Conservation (phyloP, 2,329 filamentous ascomycete genomes). For the Diplodia seriata region DNA sequence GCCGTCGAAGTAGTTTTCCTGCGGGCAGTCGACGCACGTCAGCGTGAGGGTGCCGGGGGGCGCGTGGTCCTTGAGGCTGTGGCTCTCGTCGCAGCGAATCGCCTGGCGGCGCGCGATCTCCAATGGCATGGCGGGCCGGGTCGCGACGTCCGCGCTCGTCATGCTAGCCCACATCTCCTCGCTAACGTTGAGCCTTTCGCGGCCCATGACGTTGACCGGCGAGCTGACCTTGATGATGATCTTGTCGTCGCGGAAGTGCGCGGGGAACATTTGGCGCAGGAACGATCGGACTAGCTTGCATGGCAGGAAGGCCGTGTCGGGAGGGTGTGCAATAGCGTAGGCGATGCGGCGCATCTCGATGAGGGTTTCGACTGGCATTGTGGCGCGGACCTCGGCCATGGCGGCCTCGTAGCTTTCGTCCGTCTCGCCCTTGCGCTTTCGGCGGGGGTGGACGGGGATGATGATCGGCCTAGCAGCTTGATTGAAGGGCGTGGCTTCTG, state of each 20-base stretch:
- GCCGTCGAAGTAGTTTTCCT: too few relatives aligned
- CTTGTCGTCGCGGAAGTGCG: neutral
- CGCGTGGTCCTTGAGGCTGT: conserved; percentile 8
- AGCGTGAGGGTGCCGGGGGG: neutral
- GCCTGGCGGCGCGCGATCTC: neutral
- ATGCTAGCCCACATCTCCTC: neutral
- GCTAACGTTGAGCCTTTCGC: conserved; percentile 1
- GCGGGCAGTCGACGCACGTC: neutral
- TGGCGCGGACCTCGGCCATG: too few relatives aligned
- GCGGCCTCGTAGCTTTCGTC: neutral
- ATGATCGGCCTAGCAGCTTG: too few relatives aligned
- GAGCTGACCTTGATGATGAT: neutral
- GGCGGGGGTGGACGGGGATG: too few relatives aligned
- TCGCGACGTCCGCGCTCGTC: too few relatives aligned
- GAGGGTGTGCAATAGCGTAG: neutral
- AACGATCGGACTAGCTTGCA: neutral
- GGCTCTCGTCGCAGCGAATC: conserved; percentile 8
- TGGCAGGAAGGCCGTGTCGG: neutral
- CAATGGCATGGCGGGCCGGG: neutral
- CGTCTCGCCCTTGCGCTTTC: neutral
- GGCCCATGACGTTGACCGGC: neutral
- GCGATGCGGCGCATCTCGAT: neutral
- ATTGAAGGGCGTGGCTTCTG: too few relatives aligned
- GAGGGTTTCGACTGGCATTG: neutral
- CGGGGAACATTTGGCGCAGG: neutral